A percentile compares a stretch with the other conserved stretches of the same genome.
Evolutionary conservation across 148 eudicot species (phyloP).

Genomic region (Nepenthes mirabilis): DNA sequence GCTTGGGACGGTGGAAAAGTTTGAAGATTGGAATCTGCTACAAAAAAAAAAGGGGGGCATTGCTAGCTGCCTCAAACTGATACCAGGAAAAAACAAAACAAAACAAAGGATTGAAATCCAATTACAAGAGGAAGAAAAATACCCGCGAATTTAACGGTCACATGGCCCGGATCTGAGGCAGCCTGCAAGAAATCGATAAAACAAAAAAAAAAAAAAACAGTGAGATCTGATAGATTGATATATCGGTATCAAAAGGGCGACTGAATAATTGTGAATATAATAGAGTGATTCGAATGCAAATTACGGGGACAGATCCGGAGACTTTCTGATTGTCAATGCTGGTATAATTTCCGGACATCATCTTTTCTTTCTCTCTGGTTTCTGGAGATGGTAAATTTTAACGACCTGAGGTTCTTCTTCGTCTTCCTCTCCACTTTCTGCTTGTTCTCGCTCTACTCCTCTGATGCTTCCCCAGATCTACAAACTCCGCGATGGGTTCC

Average conservation of each 20-base stretch:
- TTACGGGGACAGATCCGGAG: constrained; percentile 56
- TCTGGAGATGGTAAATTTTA: not conserved
- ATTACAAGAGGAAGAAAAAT: not conserved
- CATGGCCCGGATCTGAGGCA: constrained; percentile 46
- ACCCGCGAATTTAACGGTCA: constrained; percentile 59
- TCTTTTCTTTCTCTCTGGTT: constrained; percentile 12
- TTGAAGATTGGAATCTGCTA: constrained; percentile 66
- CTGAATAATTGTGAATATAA: not conserved
- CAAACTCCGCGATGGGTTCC: too few species aligned
- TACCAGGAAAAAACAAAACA: not conserved
- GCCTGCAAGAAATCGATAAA: constrained; percentile 30
- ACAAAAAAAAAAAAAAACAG: not conserved
- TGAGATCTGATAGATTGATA: not conserved
- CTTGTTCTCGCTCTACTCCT: not conserved
- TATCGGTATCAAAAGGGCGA: not conserved
- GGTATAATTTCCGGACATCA: constrained; percentile 46
- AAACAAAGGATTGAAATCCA: not conserved
- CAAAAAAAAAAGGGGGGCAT: constrained; percentile 1
- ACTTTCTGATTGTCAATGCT: constrained; percentile 32
- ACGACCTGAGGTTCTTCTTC: not conserved
- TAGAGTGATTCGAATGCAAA: not conserved
- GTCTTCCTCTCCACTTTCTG: not conserved
- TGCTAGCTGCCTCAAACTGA: not conserved
- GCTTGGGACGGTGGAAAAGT: constrained; percentile 67
- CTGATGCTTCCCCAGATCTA: constrained; percentile 2